Percentiles rank a stretch among this genome's conserved stretches.
phyloP scores from a whole-genome alignment of 495 filamentous ascomycete genomes.

The Lepidopterella palustris region DNA sequence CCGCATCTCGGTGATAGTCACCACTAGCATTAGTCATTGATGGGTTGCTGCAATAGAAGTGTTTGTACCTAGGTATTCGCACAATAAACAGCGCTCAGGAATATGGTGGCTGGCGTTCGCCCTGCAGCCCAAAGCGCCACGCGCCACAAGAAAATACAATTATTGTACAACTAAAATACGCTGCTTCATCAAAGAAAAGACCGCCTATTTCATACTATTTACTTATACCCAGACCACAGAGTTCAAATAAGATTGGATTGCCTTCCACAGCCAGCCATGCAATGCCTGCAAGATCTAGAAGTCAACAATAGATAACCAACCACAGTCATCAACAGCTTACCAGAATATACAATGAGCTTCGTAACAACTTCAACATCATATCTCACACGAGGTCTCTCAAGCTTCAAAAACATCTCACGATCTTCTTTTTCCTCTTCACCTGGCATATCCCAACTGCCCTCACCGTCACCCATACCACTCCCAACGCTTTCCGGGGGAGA shows the following conservation, averaged over 20 bases:
- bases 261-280: slow-evolving; percentile 64
- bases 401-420: slow-evolving; percentile 73
- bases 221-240: slow-evolving; percentile 51
- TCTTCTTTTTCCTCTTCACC: slow-evolving; percentile 53
- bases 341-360: slow-evolving; percentile 90
- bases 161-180: neutral
- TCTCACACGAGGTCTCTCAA: slow-evolving; percentile 80
- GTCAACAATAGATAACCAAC: neutral
- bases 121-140: neutral
- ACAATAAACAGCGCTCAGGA: too few species aligned
- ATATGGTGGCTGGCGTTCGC: neutral
- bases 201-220: neutral
- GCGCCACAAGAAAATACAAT: neutral
- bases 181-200: neutral
- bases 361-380: slow-evolving; percentile 98
- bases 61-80: too few species aligned
- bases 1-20: too few species aligned
- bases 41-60: too few species aligned
- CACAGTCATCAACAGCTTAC: slow-evolving; percentile 45
- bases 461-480: slow-evolving; percentile 28
- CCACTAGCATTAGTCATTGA: too few species aligned
- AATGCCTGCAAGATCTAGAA: slow-evolving; percentile 51
- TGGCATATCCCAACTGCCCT: slow-evolving; percentile 39
- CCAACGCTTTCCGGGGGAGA: slow-evolving; percentile 36
- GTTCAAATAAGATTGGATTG: slow-evolving; percentile 60